Evolutionary conservation across 106 monocot genomes (phyloP).

Genomic region (Posidonia australis): DNA sequence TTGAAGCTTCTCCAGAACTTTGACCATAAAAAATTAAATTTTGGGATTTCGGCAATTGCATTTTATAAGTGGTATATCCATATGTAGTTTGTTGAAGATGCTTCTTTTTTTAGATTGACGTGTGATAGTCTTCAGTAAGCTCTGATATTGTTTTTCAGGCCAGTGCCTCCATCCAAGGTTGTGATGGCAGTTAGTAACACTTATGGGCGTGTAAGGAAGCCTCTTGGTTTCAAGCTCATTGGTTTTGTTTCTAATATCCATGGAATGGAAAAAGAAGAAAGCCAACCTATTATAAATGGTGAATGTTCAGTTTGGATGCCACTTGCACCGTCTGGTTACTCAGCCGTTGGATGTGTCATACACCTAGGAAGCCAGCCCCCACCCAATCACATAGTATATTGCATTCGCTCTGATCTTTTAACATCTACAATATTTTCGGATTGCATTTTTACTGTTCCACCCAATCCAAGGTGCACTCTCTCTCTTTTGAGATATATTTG

Average conservation of each 20-base stretch:
- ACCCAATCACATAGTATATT: constrained; percentile 68
- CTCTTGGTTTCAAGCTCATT: constrained; percentile 71
- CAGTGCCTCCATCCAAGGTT: constrained; percentile 81
- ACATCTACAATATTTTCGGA: constrained; percentile 68
- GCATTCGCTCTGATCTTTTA: constrained; percentile 87
- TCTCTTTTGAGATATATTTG: neutral
- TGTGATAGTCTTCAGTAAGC: neutral
- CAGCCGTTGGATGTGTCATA: constrained; percentile 77
- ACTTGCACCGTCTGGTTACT: constrained; percentile 84
- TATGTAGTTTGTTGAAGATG: neutral
- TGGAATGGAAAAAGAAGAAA: constrained; percentile 10
- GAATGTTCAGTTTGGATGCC: constrained; percentile 91
- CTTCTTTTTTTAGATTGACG: constrained; percentile 1
- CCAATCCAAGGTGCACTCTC: constrained; percentile 39
- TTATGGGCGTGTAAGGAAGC: constrained; percentile 84
- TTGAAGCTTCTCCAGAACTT: too few relatives aligned
- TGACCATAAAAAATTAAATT: too few relatives aligned
- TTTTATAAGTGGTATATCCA: neutral
- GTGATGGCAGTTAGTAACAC: constrained; percentile 74
- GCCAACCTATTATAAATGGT: constrained; percentile 11
- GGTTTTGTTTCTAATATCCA: constrained; percentile 41
- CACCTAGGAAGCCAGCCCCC: constrained; percentile 68
- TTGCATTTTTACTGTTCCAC: constrained; percentile 46
- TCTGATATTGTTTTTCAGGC: constrained; percentile 31
- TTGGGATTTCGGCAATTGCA: too few relatives aligned